These are phyloP conservation scores for Leccinellum luteum DNA, from an alignment of 768 basidiomycete genomes.

Conservation along the genomic window DNA sequence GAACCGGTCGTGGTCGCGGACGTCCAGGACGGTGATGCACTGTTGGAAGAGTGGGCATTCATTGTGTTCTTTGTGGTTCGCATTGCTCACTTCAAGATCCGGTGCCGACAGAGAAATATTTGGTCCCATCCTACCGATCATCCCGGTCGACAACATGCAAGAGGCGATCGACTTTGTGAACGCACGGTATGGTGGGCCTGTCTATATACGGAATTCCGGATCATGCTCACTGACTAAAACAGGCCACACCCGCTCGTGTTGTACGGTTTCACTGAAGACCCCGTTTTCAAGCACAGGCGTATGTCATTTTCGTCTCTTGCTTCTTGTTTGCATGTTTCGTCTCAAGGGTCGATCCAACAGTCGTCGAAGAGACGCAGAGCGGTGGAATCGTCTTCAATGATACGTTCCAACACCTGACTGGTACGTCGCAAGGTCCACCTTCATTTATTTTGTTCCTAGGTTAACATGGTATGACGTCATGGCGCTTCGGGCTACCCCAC, in stretches of 20 bases:
- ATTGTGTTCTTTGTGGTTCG: neutral
- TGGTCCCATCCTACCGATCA: constrained; percentile 65
- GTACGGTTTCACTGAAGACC: constrained; percentile 60
- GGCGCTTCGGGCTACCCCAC: too few species aligned
- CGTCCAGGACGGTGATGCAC: constrained; percentile 50
- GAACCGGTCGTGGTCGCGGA: constrained; percentile 60
- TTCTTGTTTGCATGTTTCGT: neutral
- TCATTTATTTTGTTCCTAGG: neutral
- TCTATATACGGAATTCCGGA: neutral
- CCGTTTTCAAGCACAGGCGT: constrained; percentile 40
- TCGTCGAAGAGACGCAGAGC: constrained; percentile 53
- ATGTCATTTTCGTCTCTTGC: constrained; percentile 3
- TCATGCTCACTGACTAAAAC: constrained; percentile 4
- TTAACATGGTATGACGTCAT: constrained; percentile 11
- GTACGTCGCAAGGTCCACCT: constrained; percentile 30
- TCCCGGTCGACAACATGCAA: constrained; percentile 53
- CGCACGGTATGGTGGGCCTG: constrained; percentile 37
- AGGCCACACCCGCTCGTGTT: constrained; percentile 61
- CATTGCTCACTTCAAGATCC: neutral
- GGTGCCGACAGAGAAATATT: constrained; percentile 82
- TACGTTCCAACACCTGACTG: constrained; percentile 49
- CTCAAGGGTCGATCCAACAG: constrained; percentile 31
- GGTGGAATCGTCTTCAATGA: constrained; percentile 62
- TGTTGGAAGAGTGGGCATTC: constrained; percentile 54
- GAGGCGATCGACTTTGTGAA: constrained; percentile 58